Evolutionary conservation across 2,329 filamentous ascomycete genomes (phyloP).

Genomic region (Penicillium sp.): DNA sequence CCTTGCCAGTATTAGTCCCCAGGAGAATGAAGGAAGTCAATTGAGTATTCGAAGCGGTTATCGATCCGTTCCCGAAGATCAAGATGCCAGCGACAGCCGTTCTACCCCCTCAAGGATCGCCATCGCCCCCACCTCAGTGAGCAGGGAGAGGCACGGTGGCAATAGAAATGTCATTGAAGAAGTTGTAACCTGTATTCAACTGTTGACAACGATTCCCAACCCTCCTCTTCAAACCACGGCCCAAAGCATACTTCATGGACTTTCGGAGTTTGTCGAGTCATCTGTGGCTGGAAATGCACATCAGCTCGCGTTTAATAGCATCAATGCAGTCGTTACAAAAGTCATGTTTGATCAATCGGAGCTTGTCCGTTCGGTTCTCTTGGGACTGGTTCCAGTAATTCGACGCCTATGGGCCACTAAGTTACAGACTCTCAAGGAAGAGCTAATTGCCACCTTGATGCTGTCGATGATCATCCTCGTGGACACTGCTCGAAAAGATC

Average conservation of each 20-base stretch:
- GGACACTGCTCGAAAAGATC: constrained; percentile 31
- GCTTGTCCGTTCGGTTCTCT: constrained; percentile 53
- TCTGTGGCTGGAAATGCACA: constrained; percentile 54
- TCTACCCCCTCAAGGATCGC: constrained; percentile 27
- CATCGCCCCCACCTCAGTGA: constrained; percentile 21
- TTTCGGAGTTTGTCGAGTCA: constrained; percentile 55
- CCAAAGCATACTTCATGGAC: constrained; percentile 47
- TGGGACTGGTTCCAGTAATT: constrained; percentile 60
- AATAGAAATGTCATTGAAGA: constrained; percentile 42
- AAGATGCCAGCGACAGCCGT: constrained; percentile 20
- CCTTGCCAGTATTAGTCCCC: constrained; percentile 47
- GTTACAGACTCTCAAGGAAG: constrained; percentile 59
- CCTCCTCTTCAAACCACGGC: constrained; percentile 55
- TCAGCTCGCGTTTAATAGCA: constrained; percentile 62
- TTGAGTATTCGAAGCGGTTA: constrained; percentile 24
- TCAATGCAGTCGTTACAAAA: constrained; percentile 62
- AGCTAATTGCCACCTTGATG: constrained; percentile 65
- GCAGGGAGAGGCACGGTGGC: constrained; percentile 20
- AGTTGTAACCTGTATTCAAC: constrained; percentile 57
- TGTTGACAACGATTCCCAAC: constrained; percentile 57
- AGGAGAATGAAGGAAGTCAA: constrained; percentile 23
- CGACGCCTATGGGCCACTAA: constrained; percentile 65
- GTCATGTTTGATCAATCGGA: constrained; percentile 60
- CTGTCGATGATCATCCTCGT: constrained; percentile 54
- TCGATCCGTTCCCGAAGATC: constrained; percentile 23